phyloP scores from a whole-genome alignment of 257 asterid species.

The Lycium barbarum region DNA sequence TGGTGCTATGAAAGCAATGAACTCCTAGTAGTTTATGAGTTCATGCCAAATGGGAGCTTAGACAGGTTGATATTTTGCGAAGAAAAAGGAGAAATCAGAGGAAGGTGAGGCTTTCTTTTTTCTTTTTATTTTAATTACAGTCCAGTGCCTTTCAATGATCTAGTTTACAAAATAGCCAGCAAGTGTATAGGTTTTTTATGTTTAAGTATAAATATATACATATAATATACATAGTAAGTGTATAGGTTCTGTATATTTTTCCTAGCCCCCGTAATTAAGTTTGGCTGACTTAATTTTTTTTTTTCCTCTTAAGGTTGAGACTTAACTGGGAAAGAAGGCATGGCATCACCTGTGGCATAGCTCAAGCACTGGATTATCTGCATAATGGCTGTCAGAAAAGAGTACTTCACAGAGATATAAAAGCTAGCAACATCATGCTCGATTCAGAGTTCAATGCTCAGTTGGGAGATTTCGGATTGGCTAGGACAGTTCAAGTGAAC shows the following conservation, averaged over 20 bases:
- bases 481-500: conserved; percentile 18
- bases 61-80: conserved; percentile 19
- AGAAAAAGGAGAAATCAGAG: neutral
- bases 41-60: conserved; percentile 38
- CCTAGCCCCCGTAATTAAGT: too few species aligned
- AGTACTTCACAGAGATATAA: conserved; percentile 33
- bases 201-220: too few species aligned
- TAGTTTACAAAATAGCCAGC: too few species aligned
- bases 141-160: too few species aligned
- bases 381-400: conserved; percentile 36
- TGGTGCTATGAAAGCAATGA: conserved; percentile 32
- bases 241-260: too few species aligned
- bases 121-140: too few species aligned
- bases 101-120: neutral
- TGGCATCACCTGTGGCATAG: conserved; percentile 19
- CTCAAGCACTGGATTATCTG: conserved; percentile 37
- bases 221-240: too few species aligned
- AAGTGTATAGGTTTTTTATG: too few species aligned
- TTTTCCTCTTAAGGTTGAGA: neutral
- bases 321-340: conserved; percentile 30
- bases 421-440: conserved; percentile 36
- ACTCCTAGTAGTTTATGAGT: conserved; percentile 35
- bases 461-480: conserved; percentile 32
- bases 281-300: too few species aligned
- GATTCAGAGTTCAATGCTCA: conserved; percentile 33